Base-by-base conservation (phyloP, 805 yeast species). In the Ogataea zsoltii region DNA sequence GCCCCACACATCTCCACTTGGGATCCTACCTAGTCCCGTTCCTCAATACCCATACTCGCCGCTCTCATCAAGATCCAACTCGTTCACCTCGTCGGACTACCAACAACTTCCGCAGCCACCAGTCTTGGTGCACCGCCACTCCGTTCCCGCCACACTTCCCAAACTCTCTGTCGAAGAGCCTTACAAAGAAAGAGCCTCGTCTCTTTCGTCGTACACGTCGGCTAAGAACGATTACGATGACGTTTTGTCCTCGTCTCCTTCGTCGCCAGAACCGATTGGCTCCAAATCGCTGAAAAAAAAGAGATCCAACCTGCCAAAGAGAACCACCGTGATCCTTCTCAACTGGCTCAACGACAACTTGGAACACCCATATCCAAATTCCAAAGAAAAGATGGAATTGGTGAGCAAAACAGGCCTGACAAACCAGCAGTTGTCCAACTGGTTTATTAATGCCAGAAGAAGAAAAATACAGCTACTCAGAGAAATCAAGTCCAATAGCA, bases 391-490 rank as follows among this genome's bases (percentile, higher is more conserved):
- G 62, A 67, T 72, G 40, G 80, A 77, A 46, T 63, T 79, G 54
- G 78, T 79, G 68, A 58, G 67, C 55, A 65, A 70, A 49, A 79
- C 84, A 5, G 83, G 83, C 1, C 71, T 79, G 60, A 74, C 76
- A 49, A 75, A 75, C 56, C 84, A 79, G 57, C 84, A 79, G 54
- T 67, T 79, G 48, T 71, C 79, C 48, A 79, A 79, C 55, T 79
- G 84, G 84, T 79, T 79, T 53, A 79, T 79, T 56, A 79, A 79
- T 58, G 84, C 84, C 14, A 70, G 84, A 61, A 67, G 84, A 57
- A 66, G 84, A 52, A 79, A 79, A 60, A 76, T 80, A 41, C 77
- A 75, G 59, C 56, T 63, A 35, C 65, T 79, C 49, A 72, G 76
- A 54, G 76, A 76, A 50, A 52, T 61, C 25, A 58, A 58, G 38